A percentile compares a stretch with the other conserved stretches of the same genome.
Evolutionary conservation across 1,284 basidiomycete species (phyloP).

Genomic region (Trametes sp.): DNA sequence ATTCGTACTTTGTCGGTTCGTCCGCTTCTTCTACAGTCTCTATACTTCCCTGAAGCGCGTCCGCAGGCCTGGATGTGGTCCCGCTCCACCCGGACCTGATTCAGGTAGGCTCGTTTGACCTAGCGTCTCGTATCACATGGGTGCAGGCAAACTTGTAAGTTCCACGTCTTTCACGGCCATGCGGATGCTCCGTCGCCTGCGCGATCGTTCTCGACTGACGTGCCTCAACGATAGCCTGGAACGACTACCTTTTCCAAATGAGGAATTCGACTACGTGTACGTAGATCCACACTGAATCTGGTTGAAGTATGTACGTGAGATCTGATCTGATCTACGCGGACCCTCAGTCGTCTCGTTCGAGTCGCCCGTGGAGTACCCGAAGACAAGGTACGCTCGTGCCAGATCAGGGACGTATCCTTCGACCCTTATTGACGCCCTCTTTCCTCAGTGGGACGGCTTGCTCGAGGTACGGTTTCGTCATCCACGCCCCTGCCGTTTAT

Average conservation of each 20-base stretch:
- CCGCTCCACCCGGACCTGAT: slow-evolving; percentile 70
- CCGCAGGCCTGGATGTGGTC: slow-evolving; percentile 69
- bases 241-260: slow-evolving; percentile 68
- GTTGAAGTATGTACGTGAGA: slow-evolving; percentile 11
- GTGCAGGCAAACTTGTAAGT: slow-evolving; percentile 74
- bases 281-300: slow-evolving; percentile 33
- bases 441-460: slow-evolving; percentile 63
- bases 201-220: slow-evolving; percentile 17
- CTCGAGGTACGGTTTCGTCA: slow-evolving; percentile 51
- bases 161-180: background rate
- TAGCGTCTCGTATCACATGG: slow-evolving; percentile 70
- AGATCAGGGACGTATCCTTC: slow-evolving; percentile 13
- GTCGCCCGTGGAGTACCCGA: slow-evolving; percentile 77
- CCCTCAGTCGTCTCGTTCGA: slow-evolving; percentile 65
- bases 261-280: slow-evolving; percentile 78
- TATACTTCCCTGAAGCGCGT: slow-evolving; percentile 9
- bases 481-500: slow-evolving; percentile 10
- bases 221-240: slow-evolving; percentile 56
- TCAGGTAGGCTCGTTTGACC: slow-evolving; percentile 59
- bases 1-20: slow-evolving; percentile 67
- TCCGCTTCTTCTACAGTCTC: slow-evolving; percentile 6
- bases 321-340: slow-evolving; percentile 26
- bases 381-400: slow-evolving; percentile 57
- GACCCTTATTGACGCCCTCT: slow-evolving; percentile 18
- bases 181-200: background rate